Evolutionary conservation across 2,329 filamentous ascomycete species (phyloP), one percentile per base, ranked within the genome.

Genomic region (Xylariaceae sp.): DNA sequence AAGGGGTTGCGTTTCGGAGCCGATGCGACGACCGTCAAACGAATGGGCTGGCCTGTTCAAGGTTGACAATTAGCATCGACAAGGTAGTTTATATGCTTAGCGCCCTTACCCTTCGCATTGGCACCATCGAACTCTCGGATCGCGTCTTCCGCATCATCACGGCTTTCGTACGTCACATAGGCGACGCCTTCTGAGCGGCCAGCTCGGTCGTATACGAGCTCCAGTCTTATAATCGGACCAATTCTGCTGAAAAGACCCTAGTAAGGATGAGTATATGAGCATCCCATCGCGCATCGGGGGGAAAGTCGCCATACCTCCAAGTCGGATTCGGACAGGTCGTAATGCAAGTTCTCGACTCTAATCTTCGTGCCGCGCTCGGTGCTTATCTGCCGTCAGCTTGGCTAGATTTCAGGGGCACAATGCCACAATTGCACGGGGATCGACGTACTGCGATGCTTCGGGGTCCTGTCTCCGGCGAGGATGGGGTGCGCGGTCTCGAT

Each of bases 291-390:
- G 16, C 17, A 9, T 15, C 9, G 36, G 31, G 14, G 31, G 12
- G 13, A 5, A 8, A n/a, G 36, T 13, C 8, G 17, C 26, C 64
- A 40, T 66, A 94, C 88, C 55, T 85, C 76, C 38, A 95, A 73
- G 57, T 95, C 89, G 26, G 83, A 81, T 61, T 90, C 80, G 9
- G 84, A 89, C 47, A 96, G 73, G 44, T 96, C 89, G 62, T 94
- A 96, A 62, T 96, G 89, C 41, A 96, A 69, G 59, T 95, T 95
- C 46, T 94, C 87, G 45, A 95, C 83, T 50, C 83, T 82, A 50
- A 96, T 64, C 64, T 87, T 90, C 31, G 81, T 71, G 51, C 81
- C 80, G 40, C 67, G 65, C 19, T 66, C 57, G 24, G 75, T 70
- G 55, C 77, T 77, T 50, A 23, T 31, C 17, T 12, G 15, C 9